Conservation (phyloP, 345 rosid species). For the Eucalyptus fibrosa region DNA sequence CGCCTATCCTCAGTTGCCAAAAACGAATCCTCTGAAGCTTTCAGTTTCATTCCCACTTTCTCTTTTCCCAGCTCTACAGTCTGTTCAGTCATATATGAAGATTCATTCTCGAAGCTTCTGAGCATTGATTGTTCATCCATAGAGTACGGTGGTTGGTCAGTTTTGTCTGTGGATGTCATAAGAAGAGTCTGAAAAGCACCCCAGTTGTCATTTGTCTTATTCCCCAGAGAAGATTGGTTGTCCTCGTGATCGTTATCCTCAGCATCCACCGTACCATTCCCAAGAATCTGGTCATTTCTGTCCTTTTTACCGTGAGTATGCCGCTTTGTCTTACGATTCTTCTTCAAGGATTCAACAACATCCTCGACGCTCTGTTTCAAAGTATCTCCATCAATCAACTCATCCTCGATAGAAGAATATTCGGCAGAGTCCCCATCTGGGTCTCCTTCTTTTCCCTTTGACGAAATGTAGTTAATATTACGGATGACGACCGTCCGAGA, state of each 20-base stretch:
- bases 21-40: slow-evolving; percentile 29
- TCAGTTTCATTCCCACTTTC: not conserved
- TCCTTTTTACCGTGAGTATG: slow-evolving; percentile 9
- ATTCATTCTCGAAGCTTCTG: not conserved
- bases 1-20: slow-evolving; percentile 10
- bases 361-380: slow-evolving; percentile 42
- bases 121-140: not conserved
- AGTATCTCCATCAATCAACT: slow-evolving; percentile 32
- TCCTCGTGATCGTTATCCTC: not conserved
- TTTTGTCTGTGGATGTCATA: slow-evolving; percentile 32
- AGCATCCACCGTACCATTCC: slow-evolving; percentile 6
- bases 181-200: slow-evolving; percentile 61
- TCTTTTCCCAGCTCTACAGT: not conserved
- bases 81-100: not conserved
- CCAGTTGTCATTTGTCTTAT: slow-evolving; percentile 45
- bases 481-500: slow-evolving; percentile 74
- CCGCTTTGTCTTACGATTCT: slow-evolving; percentile 11
- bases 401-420: slow-evolving; percentile 28
- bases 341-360: slow-evolving; percentile 38
- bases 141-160: slow-evolving; percentile 2
- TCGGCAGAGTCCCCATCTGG: slow-evolving; percentile 13
- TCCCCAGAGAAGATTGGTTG: slow-evolving; percentile 5
- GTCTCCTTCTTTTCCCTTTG: slow-evolving; percentile 56
- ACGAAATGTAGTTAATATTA: slow-evolving; percentile 79
- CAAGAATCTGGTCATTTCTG: slow-evolving; percentile 1